Base-by-base conservation (phyloP, 2,329 filamentous ascomycete species). In the Ophiostoma sp. region DNA sequence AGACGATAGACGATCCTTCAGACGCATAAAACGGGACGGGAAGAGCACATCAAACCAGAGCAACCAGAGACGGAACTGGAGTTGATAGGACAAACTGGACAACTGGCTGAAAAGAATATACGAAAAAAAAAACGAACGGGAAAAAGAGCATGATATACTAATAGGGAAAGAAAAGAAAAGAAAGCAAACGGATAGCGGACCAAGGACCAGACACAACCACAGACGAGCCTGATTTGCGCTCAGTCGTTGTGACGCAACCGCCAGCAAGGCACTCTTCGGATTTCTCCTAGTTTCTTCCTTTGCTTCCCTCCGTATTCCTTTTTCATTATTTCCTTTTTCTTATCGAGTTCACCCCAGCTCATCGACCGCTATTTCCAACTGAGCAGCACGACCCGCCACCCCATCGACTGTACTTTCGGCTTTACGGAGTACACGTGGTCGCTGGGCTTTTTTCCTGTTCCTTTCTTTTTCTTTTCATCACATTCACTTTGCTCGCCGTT, bases 401-500 rank as follows among this genome's bases (percentile, higher is more conserved):
- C n/a, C n/a, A 57, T 57, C n/a, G 27, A 62, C 57, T 17, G 57
- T 68, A 1, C 10, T 35, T 60, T 57, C 33, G 23, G 44, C 36
- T 52, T 48, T 11, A 23, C n/a, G 48, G 33, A 8, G 41, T 57
- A 60, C 57, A 62, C 57, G 57, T 62, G 57, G 57, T 62, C 57
- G 13, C 57, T 62, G 57, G 57, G 20, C 67, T 39, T 54, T 33
- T 60, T 54, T 20, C 17, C 44, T 48, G n/a, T 13, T 62, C 31
- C 52, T 7, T 54, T 52, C 13, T n/a, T 8, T 20, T n/a, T 48
- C 17, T 48, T 48, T 48, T 48, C 44, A 35, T 31, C 52, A 44
- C 68, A 44, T 54, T 33, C 57, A 48, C 36, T 33, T 65, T 36
- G 39, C 36, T 69, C 27, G 57, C 60, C 57, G 57, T 62, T 31